phyloP scores from a whole-genome alignment of 805 yeast genomes.

The Candida morakotiae region DNA sequence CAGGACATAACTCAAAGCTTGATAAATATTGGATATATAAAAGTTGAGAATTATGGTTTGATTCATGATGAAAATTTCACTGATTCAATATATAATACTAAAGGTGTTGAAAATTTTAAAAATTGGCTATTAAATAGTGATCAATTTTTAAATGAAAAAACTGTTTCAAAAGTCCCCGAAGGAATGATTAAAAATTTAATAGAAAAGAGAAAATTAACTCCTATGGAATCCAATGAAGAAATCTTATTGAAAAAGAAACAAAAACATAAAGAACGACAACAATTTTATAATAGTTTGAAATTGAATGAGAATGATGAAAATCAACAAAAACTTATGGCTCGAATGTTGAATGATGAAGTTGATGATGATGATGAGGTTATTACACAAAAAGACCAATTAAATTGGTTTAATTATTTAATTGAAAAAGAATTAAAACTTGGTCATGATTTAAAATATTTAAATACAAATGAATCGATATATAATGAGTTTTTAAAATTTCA shows the following conservation, averaged over 20 bases:
- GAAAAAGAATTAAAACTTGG: conserved; percentile 32
- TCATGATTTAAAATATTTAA: conserved; percentile 31
- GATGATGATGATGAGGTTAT: conserved; percentile 17
- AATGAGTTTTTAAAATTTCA: conserved; percentile 24
- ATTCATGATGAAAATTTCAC: conserved; percentile 5
- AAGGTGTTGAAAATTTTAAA: conserved; percentile 32
- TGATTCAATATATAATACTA: conserved; percentile 22
- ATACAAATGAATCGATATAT: conserved; percentile 19
- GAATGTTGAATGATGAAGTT: conserved; percentile 9
- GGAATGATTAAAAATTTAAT: conserved; percentile 27
- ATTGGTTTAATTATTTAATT: conserved; percentile 37
- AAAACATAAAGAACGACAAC: conserved; percentile 34
- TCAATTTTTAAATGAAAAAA: conserved; percentile 16
- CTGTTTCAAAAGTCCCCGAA: conserved; percentile 27
- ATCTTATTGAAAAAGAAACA: conserved; percentile 32
- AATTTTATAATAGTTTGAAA: conserved; percentile 34
- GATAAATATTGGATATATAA: conserved; percentile 56
- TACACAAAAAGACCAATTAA: conserved; percentile 20
- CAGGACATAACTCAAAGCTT: conserved; percentile 75
- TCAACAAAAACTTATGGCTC: neutral
- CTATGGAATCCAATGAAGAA: conserved; percentile 26
- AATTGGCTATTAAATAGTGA: conserved; percentile 33
- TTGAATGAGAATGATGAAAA: conserved; percentile 15
- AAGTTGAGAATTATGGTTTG: conserved; percentile 13
- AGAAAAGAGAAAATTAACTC: conserved; percentile 31